Conservation (phyloP, 192 early-diverging fungal species). For the Backusella liffmaniae region DNA sequence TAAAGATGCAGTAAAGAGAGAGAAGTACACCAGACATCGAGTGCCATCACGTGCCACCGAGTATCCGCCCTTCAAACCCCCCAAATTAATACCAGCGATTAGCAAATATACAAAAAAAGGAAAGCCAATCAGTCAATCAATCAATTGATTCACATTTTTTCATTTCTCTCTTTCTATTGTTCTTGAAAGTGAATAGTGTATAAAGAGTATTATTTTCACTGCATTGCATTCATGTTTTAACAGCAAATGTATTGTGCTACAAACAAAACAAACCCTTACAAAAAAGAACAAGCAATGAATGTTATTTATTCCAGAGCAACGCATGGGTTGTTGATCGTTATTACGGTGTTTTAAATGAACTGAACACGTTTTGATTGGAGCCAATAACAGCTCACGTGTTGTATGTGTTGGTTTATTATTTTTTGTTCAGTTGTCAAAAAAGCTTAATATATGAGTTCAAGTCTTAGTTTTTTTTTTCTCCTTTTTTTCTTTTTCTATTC, state of each 20-base stretch:
- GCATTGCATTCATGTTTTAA: too few species aligned
- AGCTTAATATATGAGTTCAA: not conserved
- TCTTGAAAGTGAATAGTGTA: too few species aligned
- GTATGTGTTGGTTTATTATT: not conserved
- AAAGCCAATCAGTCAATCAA: too few species aligned
- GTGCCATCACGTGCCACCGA: too few species aligned
- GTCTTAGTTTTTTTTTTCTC: not conserved
- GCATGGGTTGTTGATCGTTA: not conserved
- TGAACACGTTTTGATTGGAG: constrained; percentile 2
- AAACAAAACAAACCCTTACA: not conserved
- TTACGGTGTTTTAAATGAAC: not conserved
- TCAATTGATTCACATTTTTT: too few species aligned
- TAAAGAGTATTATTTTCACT: too few species aligned
- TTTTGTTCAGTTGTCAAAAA: constrained; percentile 4
- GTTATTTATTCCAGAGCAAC: not conserved
- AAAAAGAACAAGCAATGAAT: not conserved
- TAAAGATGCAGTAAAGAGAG: too few species aligned
- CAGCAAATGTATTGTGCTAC: not conserved
- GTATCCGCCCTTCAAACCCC: too few species aligned
- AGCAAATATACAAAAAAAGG: too few species aligned
- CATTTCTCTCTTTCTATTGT: too few species aligned
- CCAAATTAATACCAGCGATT: too few species aligned
- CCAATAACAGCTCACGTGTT: not conserved
- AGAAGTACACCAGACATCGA: too few species aligned
- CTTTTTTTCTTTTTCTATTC: not conserved